Conservation (phyloP, 441 rosid species). For the Arabidopsis hybrid region DNA sequence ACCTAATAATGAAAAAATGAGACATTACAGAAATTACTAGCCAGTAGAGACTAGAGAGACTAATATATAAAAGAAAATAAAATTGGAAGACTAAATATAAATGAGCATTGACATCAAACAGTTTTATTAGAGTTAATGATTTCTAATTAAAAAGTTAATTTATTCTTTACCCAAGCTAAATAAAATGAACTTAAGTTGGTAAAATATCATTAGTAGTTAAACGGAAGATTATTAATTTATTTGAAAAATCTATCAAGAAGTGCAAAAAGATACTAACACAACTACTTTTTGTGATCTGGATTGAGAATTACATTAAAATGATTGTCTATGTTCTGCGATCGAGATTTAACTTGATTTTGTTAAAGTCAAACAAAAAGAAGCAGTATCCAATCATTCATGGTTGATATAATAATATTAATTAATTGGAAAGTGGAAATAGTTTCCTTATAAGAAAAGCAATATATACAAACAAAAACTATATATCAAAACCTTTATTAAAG, state of each 20-base stretch:
- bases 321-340: conserved; percentile 9
- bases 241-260: not conserved
- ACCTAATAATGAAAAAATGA: not conserved
- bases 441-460: conserved; percentile 24
- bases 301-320: not conserved
- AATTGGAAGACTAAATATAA: not conserved
- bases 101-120: not conserved
- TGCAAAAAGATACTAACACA: not conserved
- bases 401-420: not conserved
- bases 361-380: conserved; percentile 11
- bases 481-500: conserved; percentile 14
- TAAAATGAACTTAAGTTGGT: not conserved
- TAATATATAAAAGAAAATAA: not conserved
- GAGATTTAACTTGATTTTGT: not conserved
- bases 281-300: not conserved
- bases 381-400: not conserved
- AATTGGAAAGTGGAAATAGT: not conserved
- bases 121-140: not conserved
- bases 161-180: not conserved
- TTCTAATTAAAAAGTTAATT: not conserved
- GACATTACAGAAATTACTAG: not conserved
- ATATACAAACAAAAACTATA: conserved; percentile 2
- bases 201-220: not conserved
- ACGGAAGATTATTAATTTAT: not conserved
- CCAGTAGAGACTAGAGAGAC: not conserved